These are phyloP conservation scores for Chlamydomonas incerta DNA, from an alignment of 139 green algal species.

Conservation along the genomic window DNA sequence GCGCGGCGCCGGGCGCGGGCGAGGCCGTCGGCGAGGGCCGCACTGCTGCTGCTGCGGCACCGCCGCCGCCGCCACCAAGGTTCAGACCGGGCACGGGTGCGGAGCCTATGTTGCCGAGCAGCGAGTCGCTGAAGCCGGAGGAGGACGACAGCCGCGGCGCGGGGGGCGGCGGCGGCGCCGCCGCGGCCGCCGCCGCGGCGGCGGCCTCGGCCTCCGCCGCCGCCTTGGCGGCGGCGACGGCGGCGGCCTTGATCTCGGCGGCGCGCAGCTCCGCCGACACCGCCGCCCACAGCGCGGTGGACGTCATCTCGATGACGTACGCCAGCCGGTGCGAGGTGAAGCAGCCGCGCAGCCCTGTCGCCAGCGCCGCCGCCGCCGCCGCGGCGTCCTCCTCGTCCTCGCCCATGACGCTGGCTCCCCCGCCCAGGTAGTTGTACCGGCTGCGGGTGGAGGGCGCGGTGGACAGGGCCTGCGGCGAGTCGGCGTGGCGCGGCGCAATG, in stretches of 20 bases:
- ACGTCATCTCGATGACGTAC: constrained; percentile 29
- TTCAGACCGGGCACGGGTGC: too few relatives aligned
- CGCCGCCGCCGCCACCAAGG: too few relatives aligned
- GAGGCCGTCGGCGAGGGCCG: too few relatives aligned
- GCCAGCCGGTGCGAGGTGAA: constrained; percentile 24
- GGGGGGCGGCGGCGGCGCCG: neutral
- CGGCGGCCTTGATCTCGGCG: neutral
- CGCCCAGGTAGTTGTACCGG: too few relatives aligned
- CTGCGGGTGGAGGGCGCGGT: too few relatives aligned
- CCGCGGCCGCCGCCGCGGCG: neutral
- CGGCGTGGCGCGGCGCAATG: too few relatives aligned
- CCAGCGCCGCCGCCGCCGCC: neutral
- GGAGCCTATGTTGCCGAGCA: too few relatives aligned
- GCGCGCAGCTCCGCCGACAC: constrained; percentile 29
- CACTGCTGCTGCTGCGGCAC: too few relatives aligned
- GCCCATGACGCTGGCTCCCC: too few relatives aligned
- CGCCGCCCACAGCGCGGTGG: constrained; percentile 17
- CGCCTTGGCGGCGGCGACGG: neutral
- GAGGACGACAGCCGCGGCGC: neutral
- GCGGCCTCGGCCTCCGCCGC: neutral
- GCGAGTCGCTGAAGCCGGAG: too few relatives aligned
- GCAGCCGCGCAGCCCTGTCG: neutral
- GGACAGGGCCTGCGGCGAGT: too few relatives aligned
- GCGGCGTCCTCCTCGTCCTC: neutral
- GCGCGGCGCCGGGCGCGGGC: neutral